Evolutionary conservation across 1,284 basidiomycete genomes (phyloP).

Genomic region (Pulveroboletus sp.): DNA sequence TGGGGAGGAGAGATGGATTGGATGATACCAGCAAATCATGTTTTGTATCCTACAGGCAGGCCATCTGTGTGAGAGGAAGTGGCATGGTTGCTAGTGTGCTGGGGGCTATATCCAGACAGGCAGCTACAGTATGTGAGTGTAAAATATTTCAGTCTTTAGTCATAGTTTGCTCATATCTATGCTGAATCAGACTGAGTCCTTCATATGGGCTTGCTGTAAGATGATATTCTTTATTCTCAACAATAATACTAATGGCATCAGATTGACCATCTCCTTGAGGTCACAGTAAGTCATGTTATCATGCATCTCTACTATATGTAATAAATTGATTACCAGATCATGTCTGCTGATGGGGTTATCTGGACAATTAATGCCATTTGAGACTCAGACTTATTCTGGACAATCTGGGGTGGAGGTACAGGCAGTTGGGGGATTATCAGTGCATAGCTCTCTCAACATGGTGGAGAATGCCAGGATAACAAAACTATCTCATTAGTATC

Average conservation of each 20-base stretch:
- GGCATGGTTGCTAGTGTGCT: no score
- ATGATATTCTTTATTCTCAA: neutral
- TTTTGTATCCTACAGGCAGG: no score
- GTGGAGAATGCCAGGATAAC: neutral
- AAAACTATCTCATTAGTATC: neutral
- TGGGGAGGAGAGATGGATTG: no score
- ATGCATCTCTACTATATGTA: neutral
- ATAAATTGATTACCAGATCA: slow-evolving; percentile 1
- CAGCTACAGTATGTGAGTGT: slow-evolving; percentile 19
- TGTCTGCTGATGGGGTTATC: slow-evolving; percentile 16
- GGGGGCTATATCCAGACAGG: slow-evolving; percentile 22
- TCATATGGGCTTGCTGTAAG: slow-evolving; percentile 19
- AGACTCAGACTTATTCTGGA: slow-evolving; percentile 24
- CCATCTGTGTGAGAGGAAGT: no score
- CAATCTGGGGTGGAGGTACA: slow-evolving; percentile 20
- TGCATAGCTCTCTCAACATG: neutral
- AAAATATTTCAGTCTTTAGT: neutral
- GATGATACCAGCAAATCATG: no score
- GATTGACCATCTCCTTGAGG: slow-evolving; percentile 15
- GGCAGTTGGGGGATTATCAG: slow-evolving; percentile 25
- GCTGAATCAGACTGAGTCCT: slow-evolving; percentile 11
- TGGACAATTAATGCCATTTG: slow-evolving; percentile 15
- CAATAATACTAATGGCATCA: neutral
- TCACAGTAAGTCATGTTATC: slow-evolving; percentile 4
- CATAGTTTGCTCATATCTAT: neutral